Conservation (phyloP, 2,329 filamentous ascomycete genomes). For the Beauveria medogensis region DNA sequence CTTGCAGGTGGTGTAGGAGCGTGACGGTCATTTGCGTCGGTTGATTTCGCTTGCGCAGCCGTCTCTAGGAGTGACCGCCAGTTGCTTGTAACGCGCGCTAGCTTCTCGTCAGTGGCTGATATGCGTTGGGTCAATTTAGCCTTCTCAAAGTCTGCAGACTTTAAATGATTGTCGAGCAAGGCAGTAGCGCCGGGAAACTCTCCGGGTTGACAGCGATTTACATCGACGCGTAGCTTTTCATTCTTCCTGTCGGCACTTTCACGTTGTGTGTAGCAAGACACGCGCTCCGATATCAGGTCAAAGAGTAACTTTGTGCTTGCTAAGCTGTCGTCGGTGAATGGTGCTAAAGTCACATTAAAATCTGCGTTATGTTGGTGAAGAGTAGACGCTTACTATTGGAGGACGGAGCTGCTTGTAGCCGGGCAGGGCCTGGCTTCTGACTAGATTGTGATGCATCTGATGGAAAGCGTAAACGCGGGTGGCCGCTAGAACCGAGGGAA, state of each 20-base stretch:
- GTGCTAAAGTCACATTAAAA: neutral
- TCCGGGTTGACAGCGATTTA: slow-evolving; percentile 1
- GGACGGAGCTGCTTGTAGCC: neutral
- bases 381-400: neutral
- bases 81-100: neutral
- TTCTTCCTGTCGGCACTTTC: slow-evolving; percentile 1
- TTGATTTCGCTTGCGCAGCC: neutral
- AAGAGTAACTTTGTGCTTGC: neutral
- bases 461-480: neutral
- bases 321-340: neutral
- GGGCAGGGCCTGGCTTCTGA: neutral
- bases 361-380: neutral
- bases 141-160: neutral
- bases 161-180: neutral
- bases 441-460: neutral
- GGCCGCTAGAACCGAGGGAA: neutral
- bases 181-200: neutral
- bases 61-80: neutral
- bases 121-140: neutral
- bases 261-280: neutral
- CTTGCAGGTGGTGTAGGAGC: neutral
- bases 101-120: neutral
- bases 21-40: neutral
- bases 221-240: neutral
- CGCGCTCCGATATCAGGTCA: neutral